Evolutionary conservation across 768 basidiomycete species (phyloP), one percentile per base, ranked within the genome.

Genomic region (Lepiota venenata): DNA sequence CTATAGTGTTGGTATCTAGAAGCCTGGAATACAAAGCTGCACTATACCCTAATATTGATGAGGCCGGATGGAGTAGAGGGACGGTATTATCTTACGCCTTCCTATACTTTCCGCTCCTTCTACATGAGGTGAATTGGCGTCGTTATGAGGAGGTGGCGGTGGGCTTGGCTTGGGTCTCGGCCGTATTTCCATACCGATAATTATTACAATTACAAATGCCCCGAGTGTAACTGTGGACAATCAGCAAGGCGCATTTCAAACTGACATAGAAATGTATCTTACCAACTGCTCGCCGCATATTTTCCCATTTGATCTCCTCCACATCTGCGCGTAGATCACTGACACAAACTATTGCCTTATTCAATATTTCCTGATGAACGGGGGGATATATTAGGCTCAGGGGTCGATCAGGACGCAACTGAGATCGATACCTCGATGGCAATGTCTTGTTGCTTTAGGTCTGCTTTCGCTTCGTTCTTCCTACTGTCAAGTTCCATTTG

Each of bases 401-500:
- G 10, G 15, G 18, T 48, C 45, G 52, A 45, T 47, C 4, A 44
- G 16, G 48, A 53, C 32, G 32, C 32, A 9, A 11, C 4, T 32
- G 32, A 11, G 8, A 51, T 45, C 18, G 3, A 16, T 39, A 88
- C 91, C 79, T 93, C 91, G 37, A 96, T 92, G 35, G 75, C 72
- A 56, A 98, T 88, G 61, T 93, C 93, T 61, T 87, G 84, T 50
- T 78, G 80, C 69, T 94, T 96, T 56, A 91, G 64, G 48, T 98
- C 94, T 1, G 85, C 77, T 64, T 85, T 88, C 12, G 86, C 82
- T 66, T 98, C 97, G 60, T 88, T 92, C 75, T 94, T 98, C 54
- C 96, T 80, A 58, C 85, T 93, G 63, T 96, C 93, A 56, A 98
- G 77, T 52, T 99, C 97, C 85, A 98, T 93, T 69, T 98, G 94